Conservation (phyloP, 116 monocot genomes). For the Cymodocea nodosa region DNA sequence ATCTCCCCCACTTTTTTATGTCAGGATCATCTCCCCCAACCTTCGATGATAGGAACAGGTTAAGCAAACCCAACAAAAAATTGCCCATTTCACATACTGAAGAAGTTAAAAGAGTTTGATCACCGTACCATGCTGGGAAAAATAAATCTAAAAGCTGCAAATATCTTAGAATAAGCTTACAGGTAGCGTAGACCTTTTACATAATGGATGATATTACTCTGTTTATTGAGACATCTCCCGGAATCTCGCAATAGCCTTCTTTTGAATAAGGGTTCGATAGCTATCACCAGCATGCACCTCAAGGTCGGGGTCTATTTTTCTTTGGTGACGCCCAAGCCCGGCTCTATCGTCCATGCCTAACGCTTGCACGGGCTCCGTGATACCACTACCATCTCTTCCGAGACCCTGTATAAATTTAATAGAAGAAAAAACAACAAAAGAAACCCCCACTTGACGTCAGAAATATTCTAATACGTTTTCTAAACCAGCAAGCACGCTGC, state of each 20-base stretch:
- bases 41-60: no score
- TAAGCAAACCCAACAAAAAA: no score
- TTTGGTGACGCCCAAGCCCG: slow-evolving; percentile 81
- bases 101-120: no score
- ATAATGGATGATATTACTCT: neutral
- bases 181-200: no score
- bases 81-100: no score
- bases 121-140: no score
- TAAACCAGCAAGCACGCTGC: slow-evolving; percentile 1
- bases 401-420: slow-evolving; percentile 48
- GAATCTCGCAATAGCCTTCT: slow-evolving; percentile 95
- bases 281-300: slow-evolving; percentile 91
- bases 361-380: slow-evolving; percentile 86
- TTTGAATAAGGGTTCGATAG: slow-evolving; percentile 81
- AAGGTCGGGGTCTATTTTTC: slow-evolving; percentile 49
- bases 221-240: slow-evolving; percentile 57
- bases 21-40: no score
- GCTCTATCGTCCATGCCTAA: slow-evolving; percentile 62
- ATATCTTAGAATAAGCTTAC: no score
- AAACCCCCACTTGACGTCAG: slow-evolving; percentile 17
- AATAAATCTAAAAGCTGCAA: no score
- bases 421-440: slow-evolving; percentile 8
- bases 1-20: no score
- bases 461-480: neutral
- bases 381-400: slow-evolving; percentile 85